Evolutionary conservation across 192 early-diverging fungal species (phyloP).

Genomic region (Globomyces pollinis-pini): DNA sequence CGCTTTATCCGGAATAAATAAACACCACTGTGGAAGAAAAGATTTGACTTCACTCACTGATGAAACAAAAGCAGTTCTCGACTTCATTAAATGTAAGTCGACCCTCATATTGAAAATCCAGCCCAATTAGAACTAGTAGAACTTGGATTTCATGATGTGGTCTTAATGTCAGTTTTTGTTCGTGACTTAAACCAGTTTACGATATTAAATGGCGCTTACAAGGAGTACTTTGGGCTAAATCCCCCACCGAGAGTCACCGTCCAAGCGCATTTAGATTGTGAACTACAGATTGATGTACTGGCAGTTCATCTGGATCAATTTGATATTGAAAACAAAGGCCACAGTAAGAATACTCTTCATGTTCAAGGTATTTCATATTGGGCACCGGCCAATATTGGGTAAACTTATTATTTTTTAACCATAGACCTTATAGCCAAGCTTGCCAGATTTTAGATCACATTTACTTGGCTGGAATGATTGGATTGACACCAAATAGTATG

Average conservation of each 20-base stretch:
- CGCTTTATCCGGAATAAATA: no score
- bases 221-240: slow-evolving; percentile 60
- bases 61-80: no score
- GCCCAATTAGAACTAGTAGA: no score
- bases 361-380: slow-evolving; percentile 83
- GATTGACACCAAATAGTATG: slow-evolving; percentile 59
- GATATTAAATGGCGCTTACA: slow-evolving; percentile 57
- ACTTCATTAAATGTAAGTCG: no score
- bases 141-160: slow-evolving; percentile 31
- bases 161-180: slow-evolving; percentile 61
- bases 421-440: slow-evolving; percentile 73
- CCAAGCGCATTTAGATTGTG: neutral
- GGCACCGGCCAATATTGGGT: slow-evolving; percentile 87
- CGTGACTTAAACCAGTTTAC: slow-evolving; percentile 60
- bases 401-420: no score
- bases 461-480: slow-evolving; percentile 76
- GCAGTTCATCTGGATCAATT: slow-evolving; percentile 23
- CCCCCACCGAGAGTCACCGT: slow-evolving; percentile 46
- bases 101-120: no score
- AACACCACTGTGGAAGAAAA: no score
- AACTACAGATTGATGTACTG: slow-evolving; percentile 44
- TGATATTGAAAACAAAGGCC: no score
- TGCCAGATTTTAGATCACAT: slow-evolving; percentile 52
- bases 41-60: no score
- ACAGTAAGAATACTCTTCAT: slow-evolving; percentile 53